A percentile compares a stretch with the other conserved stretches of the same genome.
Evolutionary conservation across 768 basidiomycete genomes (phyloP).

Genomic region (Chalciporus sphaerocephalus): DNA sequence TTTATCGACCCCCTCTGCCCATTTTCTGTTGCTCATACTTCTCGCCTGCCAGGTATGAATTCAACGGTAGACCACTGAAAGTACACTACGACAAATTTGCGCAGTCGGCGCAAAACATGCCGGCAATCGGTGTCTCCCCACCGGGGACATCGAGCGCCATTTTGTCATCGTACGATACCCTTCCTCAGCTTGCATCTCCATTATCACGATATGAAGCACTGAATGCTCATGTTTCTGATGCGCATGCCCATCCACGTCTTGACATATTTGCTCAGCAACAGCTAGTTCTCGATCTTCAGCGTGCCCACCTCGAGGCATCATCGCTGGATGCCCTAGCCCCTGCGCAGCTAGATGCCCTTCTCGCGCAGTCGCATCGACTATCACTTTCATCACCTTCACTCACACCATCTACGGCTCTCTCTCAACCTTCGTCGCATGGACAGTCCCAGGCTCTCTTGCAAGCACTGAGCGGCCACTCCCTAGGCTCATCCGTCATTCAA

Average conservation of each 20-base stretch:
- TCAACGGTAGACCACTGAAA: slow-evolving; percentile 80
- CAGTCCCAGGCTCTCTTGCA: slow-evolving; percentile 17
- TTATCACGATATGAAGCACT: slow-evolving; percentile 24
- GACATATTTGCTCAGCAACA: slow-evolving; percentile 23
- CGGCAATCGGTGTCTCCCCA: slow-evolving; percentile 22
- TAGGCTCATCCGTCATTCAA: slow-evolving; percentile 18
- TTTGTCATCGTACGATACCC: slow-evolving; percentile 19
- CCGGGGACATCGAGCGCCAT: slow-evolving; percentile 13
- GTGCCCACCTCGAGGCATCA: slow-evolving; percentile 22
- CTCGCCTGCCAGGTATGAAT: slow-evolving; percentile 61
- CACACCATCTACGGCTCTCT: slow-evolving; percentile 9
- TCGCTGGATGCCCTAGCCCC: slow-evolving; percentile 20
- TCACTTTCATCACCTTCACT: slow-evolving; percentile 26
- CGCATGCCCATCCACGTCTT: slow-evolving; percentile 17
- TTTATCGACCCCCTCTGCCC: neutral
- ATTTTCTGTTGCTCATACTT: slow-evolving; percentile 6
- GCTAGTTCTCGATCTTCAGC: slow-evolving; percentile 23
- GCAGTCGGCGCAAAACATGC: slow-evolving; percentile 31
- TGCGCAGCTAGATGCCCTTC: slow-evolving; percentile 26
- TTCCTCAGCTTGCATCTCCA: slow-evolving; percentile 19
- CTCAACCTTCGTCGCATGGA: slow-evolving; percentile 22
- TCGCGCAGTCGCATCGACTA: slow-evolving; percentile 20
- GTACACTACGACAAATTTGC: slow-evolving; percentile 89
- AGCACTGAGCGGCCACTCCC: slow-evolving; percentile 11
- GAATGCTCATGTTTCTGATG: slow-evolving; percentile 19